Evolutionary conservation across 1,139 yeast genomes (phyloP), one percentile per base, ranked within the genome.

Genomic region (Candida tetrigidarum): DNA sequence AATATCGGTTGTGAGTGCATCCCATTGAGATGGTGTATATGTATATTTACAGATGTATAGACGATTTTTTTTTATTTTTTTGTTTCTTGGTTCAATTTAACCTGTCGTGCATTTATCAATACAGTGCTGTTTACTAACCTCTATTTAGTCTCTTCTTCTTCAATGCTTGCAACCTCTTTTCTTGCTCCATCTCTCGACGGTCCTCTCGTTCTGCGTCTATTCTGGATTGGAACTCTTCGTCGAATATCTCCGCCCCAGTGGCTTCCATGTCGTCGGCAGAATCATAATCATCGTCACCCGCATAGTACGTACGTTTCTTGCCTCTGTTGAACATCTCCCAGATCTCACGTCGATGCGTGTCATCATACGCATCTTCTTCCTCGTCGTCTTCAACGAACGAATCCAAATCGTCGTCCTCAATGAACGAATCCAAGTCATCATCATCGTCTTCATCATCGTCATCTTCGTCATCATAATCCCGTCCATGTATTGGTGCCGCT

Each of bases 221-320:
- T 41, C 83, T 73, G 4, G 96, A 85, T 36, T 79, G 63, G 52
- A 69, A 77, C 63, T 92, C 98, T 59, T 92, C 98, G 44, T 80
- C 88, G 36, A 90, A 68, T 33, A 92, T 81, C 54, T 92, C 97
- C 23, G 84, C 84, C 16, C 97, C 97, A 1, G 95, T 86, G 6
- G 97, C 97, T 60, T 92, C 97, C 97, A 92, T 92, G 58, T 88
- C 96, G 48, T 84, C 89, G 28, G 77, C n/a, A n/a, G n/a, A n/a
- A n/a, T n/a, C n/a, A n/a, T n/a, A 76, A 35, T 67, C 72, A 43
- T 83, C 83, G 46, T 83, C 84, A 44, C 83, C 83, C 4, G 12
- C 26, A 49, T 74, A 74, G 50, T 70, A 71, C 1, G 70, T 57
- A 36, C 84, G 66, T 45, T 76, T 71, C 52, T 76, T 76, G 3